Evolutionary conservation across 805 yeast species (phyloP).

Genomic region (Debaryomyces hansenii): DNA sequence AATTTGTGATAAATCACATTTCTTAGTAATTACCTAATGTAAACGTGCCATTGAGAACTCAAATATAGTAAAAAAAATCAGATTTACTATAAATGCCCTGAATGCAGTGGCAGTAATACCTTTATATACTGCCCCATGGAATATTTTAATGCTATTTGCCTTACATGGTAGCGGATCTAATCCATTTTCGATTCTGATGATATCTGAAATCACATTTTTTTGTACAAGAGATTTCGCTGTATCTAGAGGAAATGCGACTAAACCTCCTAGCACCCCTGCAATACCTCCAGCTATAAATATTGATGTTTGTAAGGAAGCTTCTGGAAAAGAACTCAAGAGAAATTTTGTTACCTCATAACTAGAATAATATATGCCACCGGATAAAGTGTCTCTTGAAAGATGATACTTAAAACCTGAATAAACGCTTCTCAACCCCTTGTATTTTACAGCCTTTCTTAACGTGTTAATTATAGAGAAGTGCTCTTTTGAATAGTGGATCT

Average conservation of each 20-base stretch:
- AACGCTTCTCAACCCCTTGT: slow-evolving; percentile 56
- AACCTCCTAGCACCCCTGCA: slow-evolving; percentile 69
- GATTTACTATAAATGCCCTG: slow-evolving; percentile 63
- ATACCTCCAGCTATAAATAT: slow-evolving; percentile 59
- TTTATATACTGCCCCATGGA: slow-evolving; percentile 38
- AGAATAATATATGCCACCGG: slow-evolving; percentile 66
- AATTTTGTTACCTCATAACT: slow-evolving; percentile 66
- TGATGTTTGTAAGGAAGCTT: slow-evolving; percentile 18
- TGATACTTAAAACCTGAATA: slow-evolving; percentile 68
- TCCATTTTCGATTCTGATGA: slow-evolving; percentile 46
- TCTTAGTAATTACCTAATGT: too few species aligned
- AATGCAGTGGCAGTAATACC: slow-evolving; percentile 68
- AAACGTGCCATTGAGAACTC: too few species aligned
- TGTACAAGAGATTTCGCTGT: slow-evolving; percentile 69
- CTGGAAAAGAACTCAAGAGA: slow-evolving; percentile 19
- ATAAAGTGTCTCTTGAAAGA: slow-evolving; percentile 58
- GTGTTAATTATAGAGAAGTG: not conserved
- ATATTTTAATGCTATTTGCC: slow-evolving; percentile 29
- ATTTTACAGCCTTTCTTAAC: slow-evolving; percentile 40
- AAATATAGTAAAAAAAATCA: slow-evolving; percentile 58
- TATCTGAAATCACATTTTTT: slow-evolving; percentile 60
- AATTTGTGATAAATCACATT: too few species aligned
- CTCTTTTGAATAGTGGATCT: not conserved
- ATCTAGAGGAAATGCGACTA: slow-evolving; percentile 68
- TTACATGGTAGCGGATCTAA: slow-evolving; percentile 23